Evolutionary conservation across 2,329 filamentous ascomycete species (phyloP).

Genomic region (Anthostomella pinea): DNA sequence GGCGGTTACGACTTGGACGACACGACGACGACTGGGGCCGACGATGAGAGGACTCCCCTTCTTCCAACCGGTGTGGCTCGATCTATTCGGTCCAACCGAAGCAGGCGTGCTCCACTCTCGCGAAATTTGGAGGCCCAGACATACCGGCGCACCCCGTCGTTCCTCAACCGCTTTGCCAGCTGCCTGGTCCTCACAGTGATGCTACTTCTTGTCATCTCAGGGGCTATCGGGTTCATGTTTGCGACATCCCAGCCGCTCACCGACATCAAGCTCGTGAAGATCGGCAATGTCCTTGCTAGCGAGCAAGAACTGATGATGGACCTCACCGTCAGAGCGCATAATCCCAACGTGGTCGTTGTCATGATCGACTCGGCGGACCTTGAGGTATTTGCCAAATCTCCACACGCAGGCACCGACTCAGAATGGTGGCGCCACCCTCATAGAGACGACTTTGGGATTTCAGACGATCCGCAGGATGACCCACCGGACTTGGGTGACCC

Average conservation of each 20-base stretch:
- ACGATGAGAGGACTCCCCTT: constrained; percentile 85
- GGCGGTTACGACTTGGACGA: constrained; percentile 78
- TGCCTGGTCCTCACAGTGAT: constrained; percentile 83
- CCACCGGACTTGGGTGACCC: constrained; percentile 46
- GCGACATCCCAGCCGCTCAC: constrained; percentile 85
- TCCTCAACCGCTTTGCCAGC: constrained; percentile 74
- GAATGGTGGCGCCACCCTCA: constrained; percentile 55
- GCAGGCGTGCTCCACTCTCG: constrained; percentile 52
- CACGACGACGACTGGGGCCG: constrained; percentile 66
- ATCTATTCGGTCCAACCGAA: constrained; percentile 54
- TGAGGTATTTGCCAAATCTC: constrained; percentile 92
- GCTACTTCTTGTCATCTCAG: constrained; percentile 77
- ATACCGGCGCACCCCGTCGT: constrained; percentile 59
- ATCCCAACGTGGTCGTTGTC: constrained; percentile 89
- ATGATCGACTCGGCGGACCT: constrained; percentile 83
- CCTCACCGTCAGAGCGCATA: constrained; percentile 80
- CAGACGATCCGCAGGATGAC: constrained; percentile 39
- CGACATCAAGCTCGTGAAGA: constrained; percentile 73
- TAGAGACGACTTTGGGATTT: constrained; percentile 27
- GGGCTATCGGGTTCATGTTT: constrained; percentile 83
- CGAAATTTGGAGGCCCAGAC: constrained; percentile 73
- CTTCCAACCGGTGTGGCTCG: constrained; percentile 57
- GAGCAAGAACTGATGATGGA: constrained; percentile 96
- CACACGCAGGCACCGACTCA: constrained; percentile 71
- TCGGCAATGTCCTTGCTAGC: constrained; percentile 87